A percentile compares a stretch with the other conserved stretches of the same genome.
These are phyloP conservation scores for Diaporthe vexans DNA, from an alignment of 2,329 filamentous ascomycete species.

Conservation along the genomic window DNA sequence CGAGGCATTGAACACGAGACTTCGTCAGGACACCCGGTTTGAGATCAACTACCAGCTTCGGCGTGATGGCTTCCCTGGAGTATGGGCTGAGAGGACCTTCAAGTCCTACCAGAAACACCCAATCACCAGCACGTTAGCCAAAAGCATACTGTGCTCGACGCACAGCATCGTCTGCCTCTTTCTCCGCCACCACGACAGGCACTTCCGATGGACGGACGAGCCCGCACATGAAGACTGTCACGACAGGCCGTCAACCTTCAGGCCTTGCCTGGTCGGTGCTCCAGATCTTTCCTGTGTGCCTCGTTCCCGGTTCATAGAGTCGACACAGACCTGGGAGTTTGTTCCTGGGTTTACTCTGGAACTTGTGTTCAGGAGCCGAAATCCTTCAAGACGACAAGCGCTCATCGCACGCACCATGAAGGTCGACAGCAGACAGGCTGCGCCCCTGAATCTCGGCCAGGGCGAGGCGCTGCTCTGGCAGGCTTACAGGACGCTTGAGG, in stretches of 20 bases:
- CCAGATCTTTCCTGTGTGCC: slow-evolving; percentile 63
- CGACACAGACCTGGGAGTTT: slow-evolving; percentile 60
- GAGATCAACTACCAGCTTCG: slow-evolving; percentile 63
- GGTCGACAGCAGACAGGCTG: slow-evolving; percentile 61
- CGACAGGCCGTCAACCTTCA: slow-evolving; percentile 55
- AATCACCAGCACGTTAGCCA: slow-evolving; percentile 59
- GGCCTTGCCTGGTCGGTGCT: slow-evolving; percentile 58
- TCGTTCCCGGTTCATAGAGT: slow-evolving; percentile 58
- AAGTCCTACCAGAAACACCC: slow-evolving; percentile 65
- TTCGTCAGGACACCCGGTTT: slow-evolving; percentile 53
- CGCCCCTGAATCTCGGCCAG: slow-evolving; percentile 61
- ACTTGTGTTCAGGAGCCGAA: slow-evolving; percentile 60
- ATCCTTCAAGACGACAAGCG: slow-evolving; percentile 50
- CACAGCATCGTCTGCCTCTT: slow-evolving; percentile 67
- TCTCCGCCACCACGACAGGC: slow-evolving; percentile 63
- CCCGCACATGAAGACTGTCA: slow-evolving; percentile 56
- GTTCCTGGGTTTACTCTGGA: slow-evolving; percentile 65
- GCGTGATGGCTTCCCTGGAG: slow-evolving; percentile 53
- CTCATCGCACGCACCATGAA: slow-evolving; percentile 57
- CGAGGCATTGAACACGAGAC: slow-evolving; percentile 56
- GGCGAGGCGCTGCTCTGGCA: slow-evolving; percentile 64
- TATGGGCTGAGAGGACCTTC: slow-evolving; percentile 61
- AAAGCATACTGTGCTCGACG: slow-evolving; percentile 62
- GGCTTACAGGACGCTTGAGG: slow-evolving; percentile 58
- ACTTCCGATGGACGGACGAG: slow-evolving; percentile 62